phyloP scores from a whole-genome alignment of 2,329 filamentous ascomycete species.

The Lachnellula cervina region DNA sequence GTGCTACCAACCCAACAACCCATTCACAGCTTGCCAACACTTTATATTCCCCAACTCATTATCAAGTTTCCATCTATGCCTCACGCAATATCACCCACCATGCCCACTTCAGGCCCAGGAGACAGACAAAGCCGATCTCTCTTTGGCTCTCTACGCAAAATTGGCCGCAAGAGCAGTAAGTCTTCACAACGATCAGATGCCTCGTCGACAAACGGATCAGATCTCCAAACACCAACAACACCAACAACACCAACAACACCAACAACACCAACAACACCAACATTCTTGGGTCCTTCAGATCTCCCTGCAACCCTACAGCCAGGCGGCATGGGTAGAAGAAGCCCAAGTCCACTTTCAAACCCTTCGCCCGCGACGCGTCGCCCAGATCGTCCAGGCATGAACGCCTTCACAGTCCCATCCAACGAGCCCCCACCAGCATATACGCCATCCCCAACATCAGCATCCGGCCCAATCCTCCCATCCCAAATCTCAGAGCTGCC shows the following conservation, averaged over 20 bases:
- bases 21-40: neutral
- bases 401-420: conserved; percentile 27
- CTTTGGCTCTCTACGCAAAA: conserved; percentile 18
- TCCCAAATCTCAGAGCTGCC: conserved; percentile 10
- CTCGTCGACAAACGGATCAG: conserved; percentile 1
- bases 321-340: neutral
- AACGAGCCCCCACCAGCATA: conserved; percentile 32
- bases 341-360: conserved; percentile 16
- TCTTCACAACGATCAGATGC: conserved; percentile 7
- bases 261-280: neutral
- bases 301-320: neutral
- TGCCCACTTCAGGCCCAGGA: conserved; percentile 4
- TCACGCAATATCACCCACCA: conserved; percentile 1
- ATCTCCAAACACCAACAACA: neutral
- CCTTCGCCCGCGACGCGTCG: conserved; percentile 25
- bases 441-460: conserved; percentile 18
- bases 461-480: conserved; percentile 12
- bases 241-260: neutral
- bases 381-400: conserved; percentile 28
- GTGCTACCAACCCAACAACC: neutral
- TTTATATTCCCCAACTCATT: neutral
- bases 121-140: conserved; percentile 7
- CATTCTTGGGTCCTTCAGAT: conserved; percentile 1
- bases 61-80: neutral
- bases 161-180: conserved; percentile 19